Percentiles rank a stretch among this genome's conserved stretches.
Conservation (phyloP, 371 early-diverging fungal genomes). For the Saksenaea oblongispora region DNA sequence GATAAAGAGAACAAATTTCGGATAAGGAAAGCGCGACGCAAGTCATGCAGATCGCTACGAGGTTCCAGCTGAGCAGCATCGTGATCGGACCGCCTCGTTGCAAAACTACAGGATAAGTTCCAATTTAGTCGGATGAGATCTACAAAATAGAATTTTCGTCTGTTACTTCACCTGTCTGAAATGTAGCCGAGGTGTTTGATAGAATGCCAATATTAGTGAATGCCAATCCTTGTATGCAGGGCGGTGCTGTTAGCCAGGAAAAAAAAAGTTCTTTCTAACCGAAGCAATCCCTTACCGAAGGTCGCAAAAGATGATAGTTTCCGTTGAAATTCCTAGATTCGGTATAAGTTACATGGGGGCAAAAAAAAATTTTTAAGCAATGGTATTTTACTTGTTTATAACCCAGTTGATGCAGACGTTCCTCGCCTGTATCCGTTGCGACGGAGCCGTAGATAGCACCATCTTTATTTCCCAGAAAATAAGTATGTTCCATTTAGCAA, state of each 20-base stretch:
- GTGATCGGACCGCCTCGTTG: conserved; percentile 46
- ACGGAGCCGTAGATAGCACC: conserved; percentile 4
- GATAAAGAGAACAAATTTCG: conserved; percentile 75
- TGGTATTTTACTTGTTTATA: conserved; percentile 28
- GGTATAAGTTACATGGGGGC: neutral
- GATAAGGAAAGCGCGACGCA: conserved; percentile 66
- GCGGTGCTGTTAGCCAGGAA: neutral
- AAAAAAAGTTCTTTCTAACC: neutral
- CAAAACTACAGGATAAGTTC: conserved; percentile 17
- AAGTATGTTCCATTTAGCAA: neutral
- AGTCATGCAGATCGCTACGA: conserved; percentile 62
- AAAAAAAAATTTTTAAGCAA: neutral
- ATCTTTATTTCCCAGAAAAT: neutral
- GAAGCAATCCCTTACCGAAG: conserved; percentile 32
- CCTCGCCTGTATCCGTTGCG: conserved; percentile 13
- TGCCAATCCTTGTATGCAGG: conserved; percentile 30
- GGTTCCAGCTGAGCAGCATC: conserved; percentile 58
- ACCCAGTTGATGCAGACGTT: conserved; percentile 25
- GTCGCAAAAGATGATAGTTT: conserved; percentile 41
- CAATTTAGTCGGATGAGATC: neutral
- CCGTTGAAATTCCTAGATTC: conserved; percentile 36
- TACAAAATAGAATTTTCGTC: neutral
- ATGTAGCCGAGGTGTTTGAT: conserved; percentile 46
- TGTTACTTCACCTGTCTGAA: conserved; percentile 40
- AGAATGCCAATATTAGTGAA: conserved; percentile 50